Percentiles rank a stretch among this genome's conserved stretches.
Evolutionary conservation across 2,329 filamentous ascomycete genomes (phyloP).

Genomic region (Sporothrix brunneoviolacea): DNA sequence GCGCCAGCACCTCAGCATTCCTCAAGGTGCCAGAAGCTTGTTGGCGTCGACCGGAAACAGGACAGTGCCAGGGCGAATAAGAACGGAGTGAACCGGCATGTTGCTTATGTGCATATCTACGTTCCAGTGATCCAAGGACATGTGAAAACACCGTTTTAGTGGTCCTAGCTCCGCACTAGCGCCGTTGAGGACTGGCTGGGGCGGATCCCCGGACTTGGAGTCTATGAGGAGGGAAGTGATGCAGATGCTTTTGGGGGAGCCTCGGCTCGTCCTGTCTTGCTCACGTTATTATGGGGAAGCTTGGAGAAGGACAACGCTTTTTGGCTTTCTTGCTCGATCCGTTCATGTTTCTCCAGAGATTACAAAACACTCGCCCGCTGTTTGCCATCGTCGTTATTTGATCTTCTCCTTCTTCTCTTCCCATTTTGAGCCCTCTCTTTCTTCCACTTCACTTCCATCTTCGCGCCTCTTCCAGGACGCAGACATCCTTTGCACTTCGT

Average conservation of each 20-base stretch:
- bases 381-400: not conserved
- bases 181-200: no score
- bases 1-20: no score
- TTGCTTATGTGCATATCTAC: slow-evolving; percentile 4
- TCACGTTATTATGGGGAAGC: no score
- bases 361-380: not conserved
- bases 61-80: not conserved
- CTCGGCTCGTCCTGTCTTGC: slow-evolving; percentile 14
- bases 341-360: not conserved
- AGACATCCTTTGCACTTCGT: no score
- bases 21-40: no score
- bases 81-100: no score
- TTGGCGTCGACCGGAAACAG: not conserved
- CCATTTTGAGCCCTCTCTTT: not conserved
- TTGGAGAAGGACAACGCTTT: no score
- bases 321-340: not conserved
- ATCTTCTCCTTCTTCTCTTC: not conserved
- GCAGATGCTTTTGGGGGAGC: slow-evolving; percentile 11
- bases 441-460: not conserved
- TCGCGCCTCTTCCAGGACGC: no score
- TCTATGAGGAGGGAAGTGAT: slow-evolving; percentile 9
- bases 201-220: slow-evolving; percentile 11
- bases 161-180: no score
- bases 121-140: not conserved
- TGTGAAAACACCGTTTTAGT: no score